Evolutionary conservation across 495 filamentous ascomycete species (phyloP).

Genomic region (Evansstolkia leycettana): DNA sequence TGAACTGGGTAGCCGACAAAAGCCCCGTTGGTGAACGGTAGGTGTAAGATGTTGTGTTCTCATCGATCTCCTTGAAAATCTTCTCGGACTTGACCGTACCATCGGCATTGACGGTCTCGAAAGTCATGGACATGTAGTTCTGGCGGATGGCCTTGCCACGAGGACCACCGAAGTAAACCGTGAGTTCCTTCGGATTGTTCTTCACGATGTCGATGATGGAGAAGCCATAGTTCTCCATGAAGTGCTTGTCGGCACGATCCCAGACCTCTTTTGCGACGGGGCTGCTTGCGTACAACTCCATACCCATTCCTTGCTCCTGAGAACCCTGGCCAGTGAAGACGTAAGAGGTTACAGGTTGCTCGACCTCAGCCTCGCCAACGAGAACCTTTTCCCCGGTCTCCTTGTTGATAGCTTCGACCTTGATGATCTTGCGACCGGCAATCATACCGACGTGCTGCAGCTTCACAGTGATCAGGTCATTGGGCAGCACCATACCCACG

Average conservation of each 20-base stretch:
- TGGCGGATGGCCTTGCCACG: slow-evolving; percentile 93
- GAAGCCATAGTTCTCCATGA: slow-evolving; percentile 97
- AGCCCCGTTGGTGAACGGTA: slow-evolving; percentile 93
- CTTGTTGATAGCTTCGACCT: slow-evolving; percentile 87
- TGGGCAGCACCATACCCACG: slow-evolving; percentile 95
- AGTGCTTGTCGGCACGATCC: slow-evolving; percentile 95
- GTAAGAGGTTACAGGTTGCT: slow-evolving; percentile 94
- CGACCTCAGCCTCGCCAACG: slow-evolving; percentile 89
- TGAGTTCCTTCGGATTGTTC: slow-evolving; percentile 98
- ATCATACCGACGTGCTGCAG: slow-evolving; percentile 97
- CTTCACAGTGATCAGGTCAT: slow-evolving; percentile 87
- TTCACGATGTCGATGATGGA: slow-evolving; percentile 97
- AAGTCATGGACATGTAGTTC: slow-evolving; percentile 99
- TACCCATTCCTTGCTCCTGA: slow-evolving; percentile 99
- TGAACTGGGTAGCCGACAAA: slow-evolving; percentile 96
- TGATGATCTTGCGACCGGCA: slow-evolving; percentile 95
- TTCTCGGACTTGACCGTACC: slow-evolving; percentile 93
- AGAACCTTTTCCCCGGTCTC: slow-evolving; percentile 94
- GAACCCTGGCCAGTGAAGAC: slow-evolving; percentile 98
- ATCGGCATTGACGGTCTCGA: slow-evolving; percentile 86
- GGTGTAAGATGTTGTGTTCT: slow-evolving; percentile 86
- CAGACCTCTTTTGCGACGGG: slow-evolving; percentile 92
- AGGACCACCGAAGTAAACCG: slow-evolving; percentile 94
- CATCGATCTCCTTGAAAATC: slow-evolving; percentile 95
- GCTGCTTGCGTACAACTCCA: slow-evolving; percentile 93